phyloP scores from a whole-genome alignment of 2,329 filamentous ascomycete genomes.

The Didymella keratinophila region DNA sequence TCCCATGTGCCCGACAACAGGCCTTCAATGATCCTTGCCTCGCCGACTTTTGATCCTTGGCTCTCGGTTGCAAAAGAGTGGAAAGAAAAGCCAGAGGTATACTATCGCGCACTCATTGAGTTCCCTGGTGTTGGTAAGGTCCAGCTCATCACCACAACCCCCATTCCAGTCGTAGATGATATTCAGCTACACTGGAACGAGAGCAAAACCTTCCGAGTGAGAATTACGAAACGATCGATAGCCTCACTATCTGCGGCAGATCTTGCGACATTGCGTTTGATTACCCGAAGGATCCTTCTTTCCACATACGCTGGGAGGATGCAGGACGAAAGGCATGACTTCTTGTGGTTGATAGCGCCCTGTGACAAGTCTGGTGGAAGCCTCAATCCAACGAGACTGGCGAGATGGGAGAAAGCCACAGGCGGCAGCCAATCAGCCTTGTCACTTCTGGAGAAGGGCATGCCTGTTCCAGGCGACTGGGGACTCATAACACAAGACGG shows the following conservation, averaged over 20 bases:
- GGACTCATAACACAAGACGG: conserved; percentile 34
- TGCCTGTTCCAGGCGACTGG: conserved; percentile 23
- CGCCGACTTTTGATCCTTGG: conserved; percentile 45
- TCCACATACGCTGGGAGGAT: conserved; percentile 35
- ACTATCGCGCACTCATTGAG: conserved; percentile 32
- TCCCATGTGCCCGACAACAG: conserved; percentile 36
- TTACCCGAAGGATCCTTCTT: conserved; percentile 39
- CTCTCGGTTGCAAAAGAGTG: conserved; percentile 24
- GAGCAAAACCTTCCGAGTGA: conserved; percentile 31
- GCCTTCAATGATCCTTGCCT: conserved; percentile 38
- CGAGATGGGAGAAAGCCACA: conserved; percentile 28
- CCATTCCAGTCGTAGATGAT: conserved; percentile 30
- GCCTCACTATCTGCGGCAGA: conserved; percentile 25
- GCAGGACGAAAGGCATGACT: conserved; percentile 35
- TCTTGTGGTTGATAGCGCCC: conserved; percentile 42
- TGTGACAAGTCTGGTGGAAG: conserved; percentile 21
- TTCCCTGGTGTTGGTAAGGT: conserved; percentile 27
- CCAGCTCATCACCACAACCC: conserved; percentile 32
- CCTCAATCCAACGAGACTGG: conserved; percentile 22
- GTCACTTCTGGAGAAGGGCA: conserved; percentile 21
- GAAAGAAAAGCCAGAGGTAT: conserved; percentile 23
- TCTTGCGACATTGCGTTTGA: conserved; percentile 28
- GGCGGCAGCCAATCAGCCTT: conserved; percentile 21
- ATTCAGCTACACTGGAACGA: conserved; percentile 46
- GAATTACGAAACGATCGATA: conserved; percentile 21